Evolutionary conservation across 306 rosid species (phyloP).

Genomic region (Malus asiatica): DNA sequence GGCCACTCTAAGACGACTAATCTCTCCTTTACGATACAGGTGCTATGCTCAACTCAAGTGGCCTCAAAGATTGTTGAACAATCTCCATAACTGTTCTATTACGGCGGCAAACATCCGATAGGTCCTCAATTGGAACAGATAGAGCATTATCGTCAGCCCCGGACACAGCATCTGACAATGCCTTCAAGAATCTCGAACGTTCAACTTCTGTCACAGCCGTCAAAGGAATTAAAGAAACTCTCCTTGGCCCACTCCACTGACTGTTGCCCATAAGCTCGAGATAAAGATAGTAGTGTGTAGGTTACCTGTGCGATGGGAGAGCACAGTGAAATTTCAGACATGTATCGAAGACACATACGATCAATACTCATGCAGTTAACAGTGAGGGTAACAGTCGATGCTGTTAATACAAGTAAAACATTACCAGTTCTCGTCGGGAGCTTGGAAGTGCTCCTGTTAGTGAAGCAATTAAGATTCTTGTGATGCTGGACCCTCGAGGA

Average conservation of each 20-base stretch:
- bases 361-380: not conserved
- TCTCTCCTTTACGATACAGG: constrained; percentile 50
- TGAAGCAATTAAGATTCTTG: constrained; percentile 83
- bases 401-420: not conserved
- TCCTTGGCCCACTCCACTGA: constrained; percentile 87
- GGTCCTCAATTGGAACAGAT: constrained; percentile 62
- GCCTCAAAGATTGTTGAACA: constrained; percentile 97
- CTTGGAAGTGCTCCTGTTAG: constrained; percentile 93
- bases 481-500: constrained; percentile 72
- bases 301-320: constrained; percentile 50
- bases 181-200: constrained; percentile 71
- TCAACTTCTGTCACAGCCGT: constrained; percentile 84
- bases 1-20: constrained; percentile 46
- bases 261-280: constrained; percentile 59
- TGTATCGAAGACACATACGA: not conserved
- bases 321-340: constrained; percentile 10
- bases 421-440: constrained; percentile 81
- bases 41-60: constrained; percentile 61
- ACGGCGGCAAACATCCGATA: constrained; percentile 89
- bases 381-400: not conserved
- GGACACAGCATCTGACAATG: constrained; percentile 76
- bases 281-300: constrained; percentile 64
- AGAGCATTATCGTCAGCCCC: constrained; percentile 56
- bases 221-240: constrained; percentile 64
- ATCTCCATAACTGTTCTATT: constrained; percentile 93